Evolutionary conservation across 208 protist species (phyloP).

Genomic region (Porcisia hertigi): DNA sequence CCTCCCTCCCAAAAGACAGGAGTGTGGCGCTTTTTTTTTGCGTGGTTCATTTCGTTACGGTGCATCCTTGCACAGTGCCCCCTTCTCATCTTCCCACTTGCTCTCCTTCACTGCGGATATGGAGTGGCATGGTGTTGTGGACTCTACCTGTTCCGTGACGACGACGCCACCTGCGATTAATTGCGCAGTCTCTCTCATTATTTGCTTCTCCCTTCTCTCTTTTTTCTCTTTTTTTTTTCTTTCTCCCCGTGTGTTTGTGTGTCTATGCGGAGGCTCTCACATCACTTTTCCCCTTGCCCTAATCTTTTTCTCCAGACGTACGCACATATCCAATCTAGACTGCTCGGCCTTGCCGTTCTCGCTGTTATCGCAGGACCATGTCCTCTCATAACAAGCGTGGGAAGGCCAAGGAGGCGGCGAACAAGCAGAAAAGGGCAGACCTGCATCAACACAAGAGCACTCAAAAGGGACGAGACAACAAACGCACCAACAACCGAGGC

Average conservation of each 20-base stretch:
- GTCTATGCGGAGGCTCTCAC: too few species aligned
- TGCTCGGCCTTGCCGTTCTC: not conserved
- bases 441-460: constrained; percentile 17
- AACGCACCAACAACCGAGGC: not conserved
- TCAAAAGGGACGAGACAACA: not conserved
- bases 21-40: too few species aligned
- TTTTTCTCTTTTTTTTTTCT: too few species aligned
- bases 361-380: constrained; percentile 9
- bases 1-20: too few species aligned
- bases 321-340: not conserved
- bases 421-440: constrained; percentile 33
- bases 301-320: too few species aligned
- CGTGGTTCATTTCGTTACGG: too few species aligned
- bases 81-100: not conserved
- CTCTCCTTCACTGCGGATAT: too few species aligned
- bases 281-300: too few species aligned
- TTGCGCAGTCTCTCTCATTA: not conserved
- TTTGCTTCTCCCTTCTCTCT: not conserved
- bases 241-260: too few species aligned
- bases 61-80: not conserved
- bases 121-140: too few species aligned
- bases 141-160: too few species aligned
- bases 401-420: constrained; percentile 63
- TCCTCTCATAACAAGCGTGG: constrained; percentile 75
- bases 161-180: too few species aligned